Evolutionary conservation across 176 grass and related monocot species (phyloP).

Genomic region (Olyra latifolia): DNA sequence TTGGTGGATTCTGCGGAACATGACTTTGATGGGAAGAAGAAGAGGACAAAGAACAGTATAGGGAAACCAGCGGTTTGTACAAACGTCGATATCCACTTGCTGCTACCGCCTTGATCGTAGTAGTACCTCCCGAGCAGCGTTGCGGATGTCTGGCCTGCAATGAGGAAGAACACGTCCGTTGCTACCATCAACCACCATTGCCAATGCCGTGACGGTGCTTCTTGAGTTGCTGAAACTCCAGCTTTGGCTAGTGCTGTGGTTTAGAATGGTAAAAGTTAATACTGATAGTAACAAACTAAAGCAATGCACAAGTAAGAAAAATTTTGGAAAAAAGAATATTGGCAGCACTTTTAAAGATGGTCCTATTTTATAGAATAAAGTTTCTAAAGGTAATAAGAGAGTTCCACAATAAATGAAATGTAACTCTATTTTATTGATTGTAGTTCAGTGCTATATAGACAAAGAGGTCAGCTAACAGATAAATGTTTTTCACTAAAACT

Average conservation of each 20-base stretch:
- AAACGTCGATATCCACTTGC: constrained; percentile 70
- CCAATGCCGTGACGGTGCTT: constrained; percentile 20
- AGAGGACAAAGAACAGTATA: constrained; percentile 52
- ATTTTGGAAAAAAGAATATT: neutral
- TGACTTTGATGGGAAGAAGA: constrained; percentile 38
- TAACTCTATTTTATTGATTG: neutral
- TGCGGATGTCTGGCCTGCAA: constrained; percentile 58
- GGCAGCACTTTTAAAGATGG: neutral
- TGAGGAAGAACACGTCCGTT: constrained; percentile 55
- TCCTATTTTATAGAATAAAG: neutral
- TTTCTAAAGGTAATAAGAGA: neutral
- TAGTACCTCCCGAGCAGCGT: constrained; percentile 75
- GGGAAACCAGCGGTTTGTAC: constrained; percentile 66
- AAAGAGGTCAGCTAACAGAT: neutral
- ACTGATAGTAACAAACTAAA: neutral
- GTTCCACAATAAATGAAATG: neutral
- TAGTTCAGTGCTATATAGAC: neutral
- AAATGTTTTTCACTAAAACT: too few species aligned
- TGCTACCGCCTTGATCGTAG: constrained; percentile 78
- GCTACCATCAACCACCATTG: constrained; percentile 53
- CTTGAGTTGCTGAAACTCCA: constrained; percentile 32
- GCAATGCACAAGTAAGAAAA: neutral
- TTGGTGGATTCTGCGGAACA: neutral
- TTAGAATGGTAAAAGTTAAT: constrained; percentile 11
- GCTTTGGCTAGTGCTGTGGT: constrained; percentile 37